phyloP scores from a whole-genome alignment of 768 basidiomycete genomes.

The Ramaria sp. region DNA sequence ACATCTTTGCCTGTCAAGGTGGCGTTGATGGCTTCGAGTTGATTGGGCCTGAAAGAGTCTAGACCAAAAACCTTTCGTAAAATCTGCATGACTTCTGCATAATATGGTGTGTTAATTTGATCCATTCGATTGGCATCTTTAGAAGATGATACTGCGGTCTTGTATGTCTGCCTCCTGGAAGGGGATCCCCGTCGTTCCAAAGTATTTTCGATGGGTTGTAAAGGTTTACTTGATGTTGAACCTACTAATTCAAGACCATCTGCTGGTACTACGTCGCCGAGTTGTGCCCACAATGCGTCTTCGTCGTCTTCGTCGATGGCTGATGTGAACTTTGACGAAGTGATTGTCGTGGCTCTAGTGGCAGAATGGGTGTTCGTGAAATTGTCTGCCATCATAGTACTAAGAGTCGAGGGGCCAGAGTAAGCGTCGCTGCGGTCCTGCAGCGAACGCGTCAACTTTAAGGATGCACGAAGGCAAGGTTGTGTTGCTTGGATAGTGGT shows the following conservation, averaged over 20 bases:
- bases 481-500: not conserved
- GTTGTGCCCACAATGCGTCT: conserved; percentile 7
- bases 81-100: conserved; percentile 40
- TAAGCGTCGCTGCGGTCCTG: too few relatives aligned
- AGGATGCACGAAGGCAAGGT: not conserved
- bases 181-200: not conserved
- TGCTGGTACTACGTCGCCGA: conserved; percentile 3
- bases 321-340: too few relatives aligned
- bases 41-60: conserved; percentile 63
- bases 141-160: not conserved
- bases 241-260: not conserved
- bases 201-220: conserved; percentile 5
- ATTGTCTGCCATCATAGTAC: too few relatives aligned
- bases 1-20: conserved; percentile 75
- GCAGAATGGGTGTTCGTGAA: too few relatives aligned
- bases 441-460: too few relatives aligned
- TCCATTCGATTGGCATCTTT: not conserved
- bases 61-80: conserved; percentile 55
- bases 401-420: too few relatives aligned
- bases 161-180: conserved; percentile 1
- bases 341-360: too few relatives aligned
- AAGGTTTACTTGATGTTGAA: not conserved
- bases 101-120: conserved; percentile 19
- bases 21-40: conserved; percentile 76
- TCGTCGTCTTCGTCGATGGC: not conserved